A percentile compares a stretch with the other conserved stretches of the same genome.
Conservation (phyloP, 768 basidiomycete genomes). For the Porphyrellus cyaneotinctus region DNA sequence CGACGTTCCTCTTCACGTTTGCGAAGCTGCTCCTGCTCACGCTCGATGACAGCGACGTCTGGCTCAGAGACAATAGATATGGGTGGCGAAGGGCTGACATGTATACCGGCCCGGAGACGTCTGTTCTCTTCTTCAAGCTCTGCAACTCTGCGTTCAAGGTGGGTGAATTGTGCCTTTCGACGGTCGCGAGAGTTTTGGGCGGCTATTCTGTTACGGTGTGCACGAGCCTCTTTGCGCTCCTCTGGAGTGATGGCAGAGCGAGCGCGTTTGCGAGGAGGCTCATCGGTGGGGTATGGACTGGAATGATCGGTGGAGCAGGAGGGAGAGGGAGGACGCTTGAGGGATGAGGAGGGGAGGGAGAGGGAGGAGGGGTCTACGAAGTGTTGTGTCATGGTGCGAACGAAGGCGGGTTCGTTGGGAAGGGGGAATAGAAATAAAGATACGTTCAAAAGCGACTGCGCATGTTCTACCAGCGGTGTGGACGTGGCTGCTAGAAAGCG, state of each 20-base stretch:
- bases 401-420: not conserved
- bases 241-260: conserved; percentile 62
- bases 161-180: conserved; percentile 76
- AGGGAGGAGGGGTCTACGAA: conserved; percentile 39
- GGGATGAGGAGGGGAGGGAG: conserved; percentile 35
- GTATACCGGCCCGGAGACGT: conserved; percentile 55
- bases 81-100: conserved; percentile 25
- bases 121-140: conserved; percentile 85
- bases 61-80: conserved; percentile 12
- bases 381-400: conserved; percentile 22
- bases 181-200: conserved; percentile 91
- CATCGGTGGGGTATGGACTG: conserved; percentile 20
- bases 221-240: conserved; percentile 83
- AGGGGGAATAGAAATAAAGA: conserved; percentile 16
- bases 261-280: conserved; percentile 70
- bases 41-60: conserved; percentile 23
- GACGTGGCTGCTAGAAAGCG: conserved; percentile 23
- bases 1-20: conserved; percentile 38
- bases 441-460: conserved; percentile 17
- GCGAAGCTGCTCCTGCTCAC: conserved; percentile 29
- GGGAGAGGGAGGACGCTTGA: conserved; percentile 29
- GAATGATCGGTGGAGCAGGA: conserved; percentile 16
- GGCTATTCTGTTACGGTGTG: conserved; percentile 89
- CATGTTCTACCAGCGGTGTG: conserved; percentile 1
- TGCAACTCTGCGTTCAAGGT: conserved; percentile 61